Evolutionary conservation across 148 eudicot species (phyloP).

Genomic region (Rhododendron simsii): DNA sequence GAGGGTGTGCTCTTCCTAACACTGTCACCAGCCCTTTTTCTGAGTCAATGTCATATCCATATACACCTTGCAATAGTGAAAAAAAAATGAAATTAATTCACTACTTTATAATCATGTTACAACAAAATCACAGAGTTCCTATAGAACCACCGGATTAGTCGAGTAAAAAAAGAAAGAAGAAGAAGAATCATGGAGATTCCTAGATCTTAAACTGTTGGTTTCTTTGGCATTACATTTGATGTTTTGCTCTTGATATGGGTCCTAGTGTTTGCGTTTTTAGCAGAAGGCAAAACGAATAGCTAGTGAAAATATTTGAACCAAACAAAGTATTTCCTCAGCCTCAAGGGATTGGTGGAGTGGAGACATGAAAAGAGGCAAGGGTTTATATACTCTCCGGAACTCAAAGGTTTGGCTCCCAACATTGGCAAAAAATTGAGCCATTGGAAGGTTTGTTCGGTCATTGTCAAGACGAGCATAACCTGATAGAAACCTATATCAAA

Average conservation of each 20-base stretch:
- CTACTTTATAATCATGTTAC: neutral
- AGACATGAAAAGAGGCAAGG: neutral
- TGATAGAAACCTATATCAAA: neutral
- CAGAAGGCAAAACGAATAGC: no score
- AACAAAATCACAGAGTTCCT: neutral
- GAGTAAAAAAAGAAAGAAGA: no score
- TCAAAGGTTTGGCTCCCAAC: neutral
- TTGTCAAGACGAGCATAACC: neutral
- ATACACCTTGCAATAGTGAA: neutral
- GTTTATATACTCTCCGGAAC: neutral
- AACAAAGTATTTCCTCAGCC: no score
- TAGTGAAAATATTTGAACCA: no score
- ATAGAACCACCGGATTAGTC: neutral
- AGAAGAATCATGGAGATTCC: neutral
- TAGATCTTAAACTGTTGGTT: no score
- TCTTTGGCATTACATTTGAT: no score
- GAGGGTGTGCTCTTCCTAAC: neutral
- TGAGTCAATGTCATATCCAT: neutral
- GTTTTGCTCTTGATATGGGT: no score
- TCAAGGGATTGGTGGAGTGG: no score
- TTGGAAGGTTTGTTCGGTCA: neutral
- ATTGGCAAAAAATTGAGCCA: neutral
- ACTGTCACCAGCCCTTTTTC: conserved; percentile 5
- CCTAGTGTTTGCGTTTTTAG: no score
- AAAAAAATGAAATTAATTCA: neutral